A percentile compares a stretch with the other conserved stretches of the same genome.
These are phyloP conservation scores for Fusarium sp. DNA, from an alignment of 2,329 filamentous ascomycete species.

Conservation along the genomic window DNA sequence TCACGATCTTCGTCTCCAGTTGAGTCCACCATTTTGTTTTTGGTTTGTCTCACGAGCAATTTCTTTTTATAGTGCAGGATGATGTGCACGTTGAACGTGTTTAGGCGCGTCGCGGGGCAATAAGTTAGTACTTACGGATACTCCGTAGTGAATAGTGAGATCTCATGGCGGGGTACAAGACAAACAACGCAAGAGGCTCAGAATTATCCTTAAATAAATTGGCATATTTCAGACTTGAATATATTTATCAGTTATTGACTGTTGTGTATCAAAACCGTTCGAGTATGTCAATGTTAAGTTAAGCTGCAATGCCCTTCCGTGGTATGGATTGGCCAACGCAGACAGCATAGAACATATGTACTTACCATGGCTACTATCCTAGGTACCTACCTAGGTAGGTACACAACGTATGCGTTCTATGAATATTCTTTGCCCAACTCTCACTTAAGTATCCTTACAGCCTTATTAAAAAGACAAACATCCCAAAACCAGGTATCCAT, in stretches of 20 bases:
- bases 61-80: constrained; percentile 11
- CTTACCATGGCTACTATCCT: too few relatives aligned
- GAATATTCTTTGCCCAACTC: not conserved
- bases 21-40: constrained; percentile 51
- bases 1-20: constrained; percentile 54
- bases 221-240: not conserved
- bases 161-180: constrained; percentile 21
- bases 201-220: not conserved
- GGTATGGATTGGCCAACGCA: too few relatives aligned
- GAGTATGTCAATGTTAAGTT: too few relatives aligned
- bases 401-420: too few relatives aligned
- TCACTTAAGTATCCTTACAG: not conserved
- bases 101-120: constrained; percentile 42
- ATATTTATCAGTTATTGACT: too few relatives aligned
- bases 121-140: too few relatives aligned
- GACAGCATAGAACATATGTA: too few relatives aligned
- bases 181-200: not conserved
- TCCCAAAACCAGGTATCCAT: not conserved
- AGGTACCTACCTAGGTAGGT: too few relatives aligned
- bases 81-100: constrained; percentile 16
- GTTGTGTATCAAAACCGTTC: too few relatives aligned
- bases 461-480: not conserved
- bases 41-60: not conserved
- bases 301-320: too few relatives aligned
- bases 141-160: not conserved